Evolutionary conservation across 768 basidiomycete genomes (phyloP).

Genomic region (Butyriboletus loyo): DNA sequence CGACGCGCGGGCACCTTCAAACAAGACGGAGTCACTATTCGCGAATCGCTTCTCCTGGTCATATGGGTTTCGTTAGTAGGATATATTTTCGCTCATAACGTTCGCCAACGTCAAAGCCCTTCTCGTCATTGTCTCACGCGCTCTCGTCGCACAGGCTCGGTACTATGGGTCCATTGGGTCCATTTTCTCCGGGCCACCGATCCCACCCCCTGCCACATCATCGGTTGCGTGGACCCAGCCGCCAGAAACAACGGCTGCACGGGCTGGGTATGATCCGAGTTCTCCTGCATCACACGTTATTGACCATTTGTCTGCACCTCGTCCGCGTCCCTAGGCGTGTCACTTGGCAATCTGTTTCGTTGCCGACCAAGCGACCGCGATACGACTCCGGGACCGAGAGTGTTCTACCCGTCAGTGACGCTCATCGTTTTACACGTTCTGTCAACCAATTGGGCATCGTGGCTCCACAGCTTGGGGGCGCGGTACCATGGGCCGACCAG

Average conservation of each 20-base stretch:
- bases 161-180: background rate
- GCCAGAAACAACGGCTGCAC: background rate
- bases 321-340: conserved; percentile 34
- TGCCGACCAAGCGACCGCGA: conserved; percentile 30
- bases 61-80: background rate
- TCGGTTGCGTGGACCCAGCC: conserved; percentile 7
- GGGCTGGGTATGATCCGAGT: conserved; percentile 9
- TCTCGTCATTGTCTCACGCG: conserved; percentile 9
- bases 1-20: background rate
- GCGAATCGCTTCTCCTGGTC: too few species aligned
- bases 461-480: too few species aligned
- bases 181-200: too few species aligned
- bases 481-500: background rate
- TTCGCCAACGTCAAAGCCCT: conserved; percentile 18
- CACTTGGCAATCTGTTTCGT: conserved; percentile 33
- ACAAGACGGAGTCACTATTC: background rate
- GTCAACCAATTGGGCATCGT: background rate
- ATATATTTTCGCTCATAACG: background rate
- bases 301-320: conserved; percentile 32
- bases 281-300: background rate
- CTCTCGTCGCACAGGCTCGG: conserved; percentile 20
- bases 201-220: conserved; percentile 8
- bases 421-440: background rate
- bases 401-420: conserved; percentile 27
- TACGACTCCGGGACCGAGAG: conserved; percentile 27